Conservation (phyloP, 139 green algal species). For the Chlorella sp. region DNA sequence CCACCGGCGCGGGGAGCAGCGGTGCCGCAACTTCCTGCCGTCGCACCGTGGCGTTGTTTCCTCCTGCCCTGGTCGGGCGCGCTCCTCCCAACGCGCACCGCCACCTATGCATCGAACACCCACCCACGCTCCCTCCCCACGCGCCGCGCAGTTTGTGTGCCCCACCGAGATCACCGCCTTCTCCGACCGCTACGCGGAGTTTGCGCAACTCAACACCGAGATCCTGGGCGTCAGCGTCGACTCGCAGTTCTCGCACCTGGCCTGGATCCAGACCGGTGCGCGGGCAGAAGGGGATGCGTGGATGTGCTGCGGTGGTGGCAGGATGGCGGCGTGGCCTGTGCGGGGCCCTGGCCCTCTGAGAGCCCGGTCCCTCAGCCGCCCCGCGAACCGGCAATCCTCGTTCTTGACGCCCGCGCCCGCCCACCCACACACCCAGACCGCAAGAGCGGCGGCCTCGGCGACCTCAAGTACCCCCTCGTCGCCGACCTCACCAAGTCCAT, state of each 20-base stretch:
- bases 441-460: conserved; percentile 89
- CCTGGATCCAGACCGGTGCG: conserved; percentile 93
- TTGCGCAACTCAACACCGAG: conserved; percentile 87
- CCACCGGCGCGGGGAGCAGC: too few species aligned
- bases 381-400: too few species aligned
- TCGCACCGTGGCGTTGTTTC: too few species aligned
- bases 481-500: conserved; percentile 80
- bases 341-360: too few species aligned
- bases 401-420: too few species aligned
- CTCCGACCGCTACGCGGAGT: conserved; percentile 92
- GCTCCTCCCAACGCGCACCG: too few species aligned
- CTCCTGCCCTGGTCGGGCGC: background rate
- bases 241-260: conserved; percentile 97
- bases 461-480: conserved; percentile 96
- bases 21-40: too few species aligned
- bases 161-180: conserved; percentile 99
- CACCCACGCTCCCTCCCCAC: background rate
- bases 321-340: background rate
- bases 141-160: conserved; percentile 66
- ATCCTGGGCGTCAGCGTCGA: conserved; percentile 90
- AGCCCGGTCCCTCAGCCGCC: too few species aligned
- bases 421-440: conserved; percentile 58
- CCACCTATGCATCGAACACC: too few species aligned
- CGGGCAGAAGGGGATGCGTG: background rate
- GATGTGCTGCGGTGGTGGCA: background rate